Evolutionary conservation across 1,139 yeast species (phyloP), one percentile per base, ranked within the genome.

Genomic region (Yamadazyma sp.): DNA sequence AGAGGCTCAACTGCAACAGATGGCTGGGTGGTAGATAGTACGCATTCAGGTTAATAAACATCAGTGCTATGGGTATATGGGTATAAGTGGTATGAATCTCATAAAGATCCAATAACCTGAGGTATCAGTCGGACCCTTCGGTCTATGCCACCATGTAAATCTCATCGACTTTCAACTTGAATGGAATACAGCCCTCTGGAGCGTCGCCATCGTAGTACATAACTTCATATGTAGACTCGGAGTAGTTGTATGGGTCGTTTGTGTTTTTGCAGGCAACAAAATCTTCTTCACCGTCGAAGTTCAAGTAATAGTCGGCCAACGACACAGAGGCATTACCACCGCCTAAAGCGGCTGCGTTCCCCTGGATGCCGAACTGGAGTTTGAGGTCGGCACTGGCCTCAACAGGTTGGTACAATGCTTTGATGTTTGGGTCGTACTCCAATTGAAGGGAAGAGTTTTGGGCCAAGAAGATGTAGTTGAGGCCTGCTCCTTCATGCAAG

Each of bases 401-500:
- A 26, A 36, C 40, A 12, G 15, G 12, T 25, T 36, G 33, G 17
- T 24, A 18, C 22, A 44, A 41, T 4, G 20, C 22, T 9, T 37
- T 18, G 11, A 30, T 18, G 11, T 20, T 29, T 1, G 34, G 10
- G 26, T 44, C 22, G 33, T 41, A 46, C 3, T 24, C 7, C n/a
- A 51, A 48, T 6, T 30, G 33, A 24, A 17, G 9, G 8, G 35
- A 46, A 24, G 51, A 41, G 20, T 41, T 42, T 12, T 35, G 46
- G 18, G 66, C 63, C 12, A 74, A 49, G 55, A 72, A 67, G 36
- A 68, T 52, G 55, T 73, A 76, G 61, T 72, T 65, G 50, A 75
- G 58, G 43, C 74, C 83, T 34, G 83, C 83, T 54, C 83, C 83
- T 58, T 73, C 79, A 53, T 76, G 83, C 33, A 47, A 45, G 23